Base-by-base conservation (phyloP, 2,329 filamentous ascomycete species). In the Aureobasidium lini region DNA sequence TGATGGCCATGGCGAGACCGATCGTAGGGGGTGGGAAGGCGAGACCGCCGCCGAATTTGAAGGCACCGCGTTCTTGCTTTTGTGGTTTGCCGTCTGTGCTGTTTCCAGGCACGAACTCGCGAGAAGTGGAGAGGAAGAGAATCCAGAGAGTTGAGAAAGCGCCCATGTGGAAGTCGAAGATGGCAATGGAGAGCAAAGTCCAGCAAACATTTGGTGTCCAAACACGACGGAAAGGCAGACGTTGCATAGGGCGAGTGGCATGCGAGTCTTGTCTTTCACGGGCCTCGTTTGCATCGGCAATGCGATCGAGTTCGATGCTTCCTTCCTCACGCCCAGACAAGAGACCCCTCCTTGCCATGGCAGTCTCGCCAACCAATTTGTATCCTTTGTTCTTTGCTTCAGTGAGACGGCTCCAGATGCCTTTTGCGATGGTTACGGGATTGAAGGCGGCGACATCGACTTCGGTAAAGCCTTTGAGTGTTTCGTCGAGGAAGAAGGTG, bases 131-230 rank as follows among this genome's bases (percentile, higher is more conserved):
- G 47, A 92, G 79, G 71, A 92, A 91, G 53, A 90, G 79, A 62
- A 89, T 88, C 76, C 86, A 89, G 46, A 92, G 81, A 1, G 86
- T 82, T 68, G 89, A 87, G 76, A 90, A 92, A 31, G 87, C 86
- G 61, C 68, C 87, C 66, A 90, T 79, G 72, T 90, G 87, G 67
- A 90, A 84, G 63, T 87, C 85, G 65, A 89, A 84, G 50, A 90
- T 81, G 34, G 85, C 85, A 63, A 86, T 84, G 29, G 80, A 81
- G 49, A 88, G 68, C 3, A 90, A 70, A 0, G 79, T 82, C 63
- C 79, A 73, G n/a, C 83, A 66, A 29, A 83, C 77, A 61, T 83
- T 83, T 8, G 72, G 68, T 0, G 77, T 81, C 74, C 79, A 81
- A 39, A 83, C 80, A 46, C 79, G 73, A 31, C 73, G 70, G 67